A percentile compares a stretch with the other conserved stretches of the same genome.
phyloP scores from a whole-genome alignment of 345 rosid species.

The Syzygium aromaticum region DNA sequence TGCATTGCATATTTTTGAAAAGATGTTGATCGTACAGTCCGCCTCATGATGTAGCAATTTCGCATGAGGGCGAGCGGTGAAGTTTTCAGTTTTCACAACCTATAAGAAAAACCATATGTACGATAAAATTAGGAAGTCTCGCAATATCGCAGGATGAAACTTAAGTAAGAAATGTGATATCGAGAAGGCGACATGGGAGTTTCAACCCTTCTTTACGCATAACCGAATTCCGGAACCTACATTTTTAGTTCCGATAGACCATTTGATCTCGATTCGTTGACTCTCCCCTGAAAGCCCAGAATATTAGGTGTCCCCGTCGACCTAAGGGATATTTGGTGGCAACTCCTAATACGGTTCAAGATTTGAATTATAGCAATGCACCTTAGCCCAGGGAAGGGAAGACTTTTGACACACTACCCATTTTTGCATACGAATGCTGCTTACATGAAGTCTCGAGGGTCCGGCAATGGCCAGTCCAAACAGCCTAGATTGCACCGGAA shows the following conservation, averaged over 20 bases:
- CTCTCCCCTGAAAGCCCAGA: not conserved
- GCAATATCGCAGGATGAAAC: not conserved
- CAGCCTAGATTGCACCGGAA: not conserved
- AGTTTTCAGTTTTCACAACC: not conserved
- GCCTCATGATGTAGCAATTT: not conserved
- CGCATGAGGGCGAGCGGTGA: not conserved
- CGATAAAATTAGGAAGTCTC: not conserved
- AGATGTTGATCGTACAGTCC: not conserved
- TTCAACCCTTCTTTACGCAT: not conserved
- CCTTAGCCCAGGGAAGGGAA: not conserved
- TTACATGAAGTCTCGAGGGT: not conserved
- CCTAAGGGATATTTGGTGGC: not conserved
- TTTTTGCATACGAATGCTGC: not conserved
- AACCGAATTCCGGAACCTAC: not conserved
- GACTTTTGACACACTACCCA: not conserved
- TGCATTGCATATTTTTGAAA: not conserved
- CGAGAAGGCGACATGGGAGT: not conserved
- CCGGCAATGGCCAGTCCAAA: not conserved
- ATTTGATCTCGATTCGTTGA: too few species aligned
- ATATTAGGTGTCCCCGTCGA: not conserved
- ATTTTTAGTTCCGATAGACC: too few species aligned
- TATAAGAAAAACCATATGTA: not conserved
- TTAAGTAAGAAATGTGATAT: not conserved
- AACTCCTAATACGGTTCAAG: not conserved
- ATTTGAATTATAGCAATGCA: not conserved